Evolutionary conservation across 2,329 filamentous ascomycete genomes (phyloP).

Genomic region (Chaetothyriales sp.): DNA sequence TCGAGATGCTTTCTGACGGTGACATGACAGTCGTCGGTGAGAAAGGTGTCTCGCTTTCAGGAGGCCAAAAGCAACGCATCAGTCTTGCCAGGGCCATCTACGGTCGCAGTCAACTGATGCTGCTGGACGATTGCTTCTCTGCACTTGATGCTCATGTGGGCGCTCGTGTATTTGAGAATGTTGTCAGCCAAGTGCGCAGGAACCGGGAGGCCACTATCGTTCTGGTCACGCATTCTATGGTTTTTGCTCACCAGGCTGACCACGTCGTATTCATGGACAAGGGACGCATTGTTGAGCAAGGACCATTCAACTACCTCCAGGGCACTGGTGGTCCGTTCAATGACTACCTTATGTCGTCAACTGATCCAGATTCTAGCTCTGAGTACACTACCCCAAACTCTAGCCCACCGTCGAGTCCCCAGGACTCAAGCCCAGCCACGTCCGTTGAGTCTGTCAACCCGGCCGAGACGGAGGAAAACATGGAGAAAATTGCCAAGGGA

Average conservation of each 20-base stretch:
- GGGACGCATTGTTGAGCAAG: constrained; percentile 20
- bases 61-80: constrained; percentile 19
- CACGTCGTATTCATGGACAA: constrained; percentile 27
- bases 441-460: too few relatives aligned
- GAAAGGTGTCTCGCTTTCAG: constrained; percentile 17
- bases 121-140: constrained; percentile 39
- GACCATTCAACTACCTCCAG: constrained; percentile 5
- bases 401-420: constrained; percentile 5
- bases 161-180: constrained; percentile 32
- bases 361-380: constrained; percentile 24
- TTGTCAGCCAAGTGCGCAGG: constrained; percentile 34
- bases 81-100: constrained; percentile 40
- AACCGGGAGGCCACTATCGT: constrained; percentile 26
- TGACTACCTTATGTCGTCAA: constrained; percentile 8
- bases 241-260: constrained; percentile 29
- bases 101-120: constrained; percentile 31
- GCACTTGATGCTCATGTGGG: constrained; percentile 37
- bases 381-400: constrained; percentile 14
- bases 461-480: too few relatives aligned
- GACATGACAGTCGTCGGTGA: constrained; percentile 17
- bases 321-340: constrained; percentile 10
- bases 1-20: constrained; percentile 11
- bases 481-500: too few relatives aligned
- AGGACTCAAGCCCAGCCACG: constrained; percentile 6
- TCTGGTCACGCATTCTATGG: constrained; percentile 21